Base-by-base conservation (phyloP, 148 eudicot genomes). In the Tetragonia tetragonoides region DNA sequence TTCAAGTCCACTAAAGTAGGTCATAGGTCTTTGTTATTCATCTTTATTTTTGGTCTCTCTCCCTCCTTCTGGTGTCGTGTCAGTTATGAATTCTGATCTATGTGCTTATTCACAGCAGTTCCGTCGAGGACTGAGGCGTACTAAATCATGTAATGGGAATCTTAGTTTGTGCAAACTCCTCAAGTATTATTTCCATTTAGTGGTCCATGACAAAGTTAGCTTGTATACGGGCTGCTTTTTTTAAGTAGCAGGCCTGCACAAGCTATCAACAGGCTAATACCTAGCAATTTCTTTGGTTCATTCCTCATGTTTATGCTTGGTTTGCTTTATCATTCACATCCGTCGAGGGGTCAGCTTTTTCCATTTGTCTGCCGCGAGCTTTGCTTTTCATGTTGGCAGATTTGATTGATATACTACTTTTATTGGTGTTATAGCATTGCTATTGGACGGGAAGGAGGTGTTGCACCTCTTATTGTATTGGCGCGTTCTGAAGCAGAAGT, bases 401-500 rank as follows among this genome's bases (percentile, higher is more conserved):
- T 56, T 74, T 21, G 34, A 75, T 40, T 77, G 42, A 68, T n/a
- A 65, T 44, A 37, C 38, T 64, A 46, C 80, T 75, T 37, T 57
- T 24, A 17, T 73, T 80, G 77, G 59, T 80, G 71, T 79, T 60
- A 68, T 77, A 95, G 99, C 75, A 93, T 95, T 90, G 97, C 99
- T 68, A 95, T 95, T 74, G 99, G 99, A 71, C 90, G 86, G 74
- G 96, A 91, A 88, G 99, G 99, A 76, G 99, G 99, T 78, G 90
- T 95, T 76, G 91, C 94, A 39, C 94, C 99, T 83, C 92, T 95
- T 59, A 91, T 93, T 79, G 87, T 89, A 72, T 79, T 95, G 81
- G 96, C 99, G 59, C 85, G 88, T 49, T 95, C 97, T 41, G 88
- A 86, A 61, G 80, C 87, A 72, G 96, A 88, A 86, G 98, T 95